Percentiles rank a stretch among this genome's conserved stretches.
Conservation (phyloP, 306 rosid species). For the Sphenostylis stenocarpa region DNA sequence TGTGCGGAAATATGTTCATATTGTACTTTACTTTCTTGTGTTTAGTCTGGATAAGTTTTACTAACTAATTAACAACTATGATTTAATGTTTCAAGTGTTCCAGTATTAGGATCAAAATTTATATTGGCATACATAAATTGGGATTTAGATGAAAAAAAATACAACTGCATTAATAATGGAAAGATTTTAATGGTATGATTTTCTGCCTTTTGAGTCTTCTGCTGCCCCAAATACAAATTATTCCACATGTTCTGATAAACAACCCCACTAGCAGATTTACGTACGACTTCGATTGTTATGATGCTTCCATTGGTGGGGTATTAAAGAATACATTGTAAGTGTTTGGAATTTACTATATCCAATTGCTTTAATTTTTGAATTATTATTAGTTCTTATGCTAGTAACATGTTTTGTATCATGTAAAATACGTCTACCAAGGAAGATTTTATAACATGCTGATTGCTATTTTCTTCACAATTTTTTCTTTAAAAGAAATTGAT, state of each 20-base stretch:
- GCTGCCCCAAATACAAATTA: not conserved
- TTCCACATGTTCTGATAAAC: not conserved
- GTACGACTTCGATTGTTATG: not conserved
- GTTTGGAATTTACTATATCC: not conserved
- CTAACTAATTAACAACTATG: not conserved
- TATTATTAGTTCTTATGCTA: conserved; percentile 1
- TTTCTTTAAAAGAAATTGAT: conserved; percentile 3
- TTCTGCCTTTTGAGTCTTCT: not conserved
- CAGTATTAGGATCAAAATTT: conserved; percentile 9
- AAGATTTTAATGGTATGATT: not conserved
- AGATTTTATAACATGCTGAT: conserved; percentile 4
- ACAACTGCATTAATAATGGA: not conserved
- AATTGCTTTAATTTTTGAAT: not conserved
- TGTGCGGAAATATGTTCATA: not conserved
- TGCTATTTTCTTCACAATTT: not conserved
- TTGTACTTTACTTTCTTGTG: not conserved
- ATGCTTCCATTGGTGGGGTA: conserved; percentile 15
- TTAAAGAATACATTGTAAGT: not conserved
- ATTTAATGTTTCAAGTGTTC: not conserved
- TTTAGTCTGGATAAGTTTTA: not conserved
- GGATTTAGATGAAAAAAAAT: not conserved
- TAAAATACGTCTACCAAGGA: conserved; percentile 3
- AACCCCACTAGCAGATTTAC: not conserved
- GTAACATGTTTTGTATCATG: not conserved
- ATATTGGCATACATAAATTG: not conserved